Evolutionary conservation across 805 yeast species (phyloP).

Genomic region (Suhomyces faveliae): DNA sequence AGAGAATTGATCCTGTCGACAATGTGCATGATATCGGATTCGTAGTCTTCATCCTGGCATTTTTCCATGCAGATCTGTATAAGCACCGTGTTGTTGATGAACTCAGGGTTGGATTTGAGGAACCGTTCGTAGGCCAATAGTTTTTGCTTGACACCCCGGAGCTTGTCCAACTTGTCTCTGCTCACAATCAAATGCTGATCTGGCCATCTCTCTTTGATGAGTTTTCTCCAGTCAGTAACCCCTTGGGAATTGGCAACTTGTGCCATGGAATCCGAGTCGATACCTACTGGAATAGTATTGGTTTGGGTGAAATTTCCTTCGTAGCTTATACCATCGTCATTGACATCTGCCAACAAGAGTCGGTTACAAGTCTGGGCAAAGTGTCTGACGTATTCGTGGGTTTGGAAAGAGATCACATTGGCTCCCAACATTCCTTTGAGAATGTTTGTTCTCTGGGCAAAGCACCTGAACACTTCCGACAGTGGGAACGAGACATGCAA

Average conservation of each 20-base stretch:
- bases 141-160: conserved; percentile 88
- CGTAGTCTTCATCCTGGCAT: conserved; percentile 58
- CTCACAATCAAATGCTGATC: conserved; percentile 71
- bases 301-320: conserved; percentile 58
- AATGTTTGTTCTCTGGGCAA: conserved; percentile 79
- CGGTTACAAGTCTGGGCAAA: conserved; percentile 88
- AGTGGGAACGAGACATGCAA: conserved; percentile 94
- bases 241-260: conserved; percentile 44
- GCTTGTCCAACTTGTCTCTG: conserved; percentile 83
- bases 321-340: conserved; percentile 56
- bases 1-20: conserved; percentile 84
- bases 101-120: conserved; percentile 68
- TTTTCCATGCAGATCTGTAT: conserved; percentile 78
- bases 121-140: conserved; percentile 82
- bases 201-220: conserved; percentile 79
- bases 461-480: conserved; percentile 89
- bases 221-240: conserved; percentile 62
- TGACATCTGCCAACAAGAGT: conserved; percentile 79
- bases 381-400: conserved; percentile 90
- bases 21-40: conserved; percentile 68
- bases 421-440: conserved; percentile 87
- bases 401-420: conserved; percentile 84
- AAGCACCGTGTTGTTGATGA: conserved; percentile 65
- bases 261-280: conserved; percentile 62
- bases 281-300: conserved; percentile 70